Base-by-base conservation (phyloP, 345 rosid genomes). In the Eucalyptus paniculata region DNA sequence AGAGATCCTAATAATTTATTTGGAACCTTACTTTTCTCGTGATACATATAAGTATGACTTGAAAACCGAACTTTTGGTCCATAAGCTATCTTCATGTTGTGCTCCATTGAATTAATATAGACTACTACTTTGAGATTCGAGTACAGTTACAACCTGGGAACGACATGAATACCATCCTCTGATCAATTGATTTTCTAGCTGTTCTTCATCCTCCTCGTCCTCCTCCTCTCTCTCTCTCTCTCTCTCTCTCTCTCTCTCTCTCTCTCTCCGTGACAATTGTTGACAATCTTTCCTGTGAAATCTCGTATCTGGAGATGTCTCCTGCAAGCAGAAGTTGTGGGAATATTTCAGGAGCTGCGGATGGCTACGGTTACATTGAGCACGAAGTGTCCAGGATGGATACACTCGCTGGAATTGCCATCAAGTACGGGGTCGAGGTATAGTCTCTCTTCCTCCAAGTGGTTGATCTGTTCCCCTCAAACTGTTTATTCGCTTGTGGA, bases 341-440 rank as follows among this genome's bases (percentile, higher is more conserved):
- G 44, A 26, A 42, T 37, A 16, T 13, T 45, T 54, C 47, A 40
- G 72, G 67, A 34, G 56, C 42, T 60, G 88, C 7, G 10, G 37
- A 34, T 34, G 69, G 40, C n/a, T 12, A 7, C 13, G 88, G 88
- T 28, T 89, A 42, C 88, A 77, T 92, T 42, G 88, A 92, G 86
- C 94, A 93, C 87, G 87, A 87, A 24, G 92, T 93, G 24, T 92
- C 93, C 54, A 91, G 56, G 85, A 42, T 91, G 87, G 94, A 92
- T 81, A 93, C 94, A 47, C 93, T 92, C 40, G 92, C 94, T 44
- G 94, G 94, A 58, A 91, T 93, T 5, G 94, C 94, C 88, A 93
- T 93, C 89, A 93, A 93, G 87, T 93, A 93, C 40, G 94, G 94
- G 3, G 94, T 91, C 45, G 94, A 93, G 94, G 94, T 89, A 37